Conservation (phyloP, 257 asterid species). For the Osmanthus fragrans region DNA sequence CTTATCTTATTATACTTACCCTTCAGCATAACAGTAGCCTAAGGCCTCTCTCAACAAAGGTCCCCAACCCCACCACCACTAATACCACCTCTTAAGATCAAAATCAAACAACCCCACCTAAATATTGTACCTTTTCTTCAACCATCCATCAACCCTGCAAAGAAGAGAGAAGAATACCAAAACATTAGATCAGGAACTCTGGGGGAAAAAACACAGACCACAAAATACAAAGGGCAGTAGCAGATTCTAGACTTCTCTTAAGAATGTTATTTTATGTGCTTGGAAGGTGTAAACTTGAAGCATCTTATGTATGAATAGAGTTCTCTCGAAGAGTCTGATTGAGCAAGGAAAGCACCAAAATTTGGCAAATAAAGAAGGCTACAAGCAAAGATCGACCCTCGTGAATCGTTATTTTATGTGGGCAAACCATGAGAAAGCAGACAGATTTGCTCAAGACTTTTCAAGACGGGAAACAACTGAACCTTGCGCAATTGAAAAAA, state of each 20-base stretch:
- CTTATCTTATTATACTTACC: slow-evolving; percentile 42
- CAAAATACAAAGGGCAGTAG: slow-evolving; percentile 19
- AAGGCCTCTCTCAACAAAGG: slow-evolving; percentile 29
- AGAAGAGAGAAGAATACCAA: slow-evolving; percentile 7
- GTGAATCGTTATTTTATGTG: slow-evolving; percentile 86
- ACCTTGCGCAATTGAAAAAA: slow-evolving; percentile 30
- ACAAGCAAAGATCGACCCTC: slow-evolving; percentile 35
- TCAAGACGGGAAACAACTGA: slow-evolving; percentile 47
- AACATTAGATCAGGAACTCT: slow-evolving; percentile 35
- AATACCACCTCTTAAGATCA: slow-evolving; percentile 29
- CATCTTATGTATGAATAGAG: slow-evolving; percentile 10
- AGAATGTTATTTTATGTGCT: slow-evolving; percentile 70
- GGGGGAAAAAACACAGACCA: slow-evolving; percentile 12
- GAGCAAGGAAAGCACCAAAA: slow-evolving; percentile 36
- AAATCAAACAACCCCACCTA: slow-evolving; percentile 47
- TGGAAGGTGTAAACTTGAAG: slow-evolving; percentile 32
- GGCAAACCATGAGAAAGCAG: slow-evolving; percentile 38
- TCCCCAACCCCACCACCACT: slow-evolving; percentile 42
- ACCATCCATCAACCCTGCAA: slow-evolving; percentile 40
- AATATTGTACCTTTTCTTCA: slow-evolving; percentile 35
- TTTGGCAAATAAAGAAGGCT: slow-evolving; percentile 34
- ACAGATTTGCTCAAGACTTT: slow-evolving; percentile 33
- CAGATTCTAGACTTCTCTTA: slow-evolving; percentile 39
- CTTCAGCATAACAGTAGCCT: slow-evolving; percentile 78
- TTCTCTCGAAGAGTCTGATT: slow-evolving; percentile 22